Base-by-base conservation (phyloP, 208 protist genomes). In the Acanthamoeba royreba region DNA sequence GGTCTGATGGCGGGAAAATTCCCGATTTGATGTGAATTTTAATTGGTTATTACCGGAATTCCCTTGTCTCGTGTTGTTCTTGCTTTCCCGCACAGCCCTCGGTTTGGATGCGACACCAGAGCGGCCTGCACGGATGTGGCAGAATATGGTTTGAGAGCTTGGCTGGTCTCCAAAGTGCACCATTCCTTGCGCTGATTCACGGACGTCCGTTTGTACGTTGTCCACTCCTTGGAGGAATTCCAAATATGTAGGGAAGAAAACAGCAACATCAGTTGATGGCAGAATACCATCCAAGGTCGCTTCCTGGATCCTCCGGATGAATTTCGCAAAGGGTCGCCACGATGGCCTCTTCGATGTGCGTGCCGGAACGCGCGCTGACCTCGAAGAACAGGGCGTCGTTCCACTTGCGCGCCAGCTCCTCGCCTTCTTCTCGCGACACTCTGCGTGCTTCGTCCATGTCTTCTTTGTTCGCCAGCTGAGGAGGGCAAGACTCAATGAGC, bases 271-370 rank as follows among this genome's bases (percentile, higher is more conserved):
- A 55, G 49, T 19, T 9, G 49, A 22, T 22, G 49, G 49, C 13
- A 22, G 49, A 58, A 58, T 58, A 58, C 49, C 49, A 58, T 13
- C 49, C 49, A 58, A 58, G 15, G 15, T 58, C 49, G 22, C 49
- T 22, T n/a, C 15, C 22, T 13, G 13, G 15, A 22, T 58, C 49
- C 15, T 58, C 49, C 49, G n/a, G 58, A 28, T 31, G 58, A 9
- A 69, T 7, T 7, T 85, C 74, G 25, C n/a, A 45, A 22, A 53
- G 15, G 74, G 53, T 7, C 74, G 46, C 74, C 25, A 38, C 0
- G 25, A 98, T 98, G 33, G 94, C 69, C 22, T 96, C 94, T 28
- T 97, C 95, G 28, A 97, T 95, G 28, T 98, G 97, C 1, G 96
- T 69, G 74, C 95, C 61, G 19, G 81, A 85, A 88, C 97, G 98